These are phyloP conservation scores for Candida maesae DNA, from an alignment of 805 yeast genomes.

Conservation along the genomic window DNA sequence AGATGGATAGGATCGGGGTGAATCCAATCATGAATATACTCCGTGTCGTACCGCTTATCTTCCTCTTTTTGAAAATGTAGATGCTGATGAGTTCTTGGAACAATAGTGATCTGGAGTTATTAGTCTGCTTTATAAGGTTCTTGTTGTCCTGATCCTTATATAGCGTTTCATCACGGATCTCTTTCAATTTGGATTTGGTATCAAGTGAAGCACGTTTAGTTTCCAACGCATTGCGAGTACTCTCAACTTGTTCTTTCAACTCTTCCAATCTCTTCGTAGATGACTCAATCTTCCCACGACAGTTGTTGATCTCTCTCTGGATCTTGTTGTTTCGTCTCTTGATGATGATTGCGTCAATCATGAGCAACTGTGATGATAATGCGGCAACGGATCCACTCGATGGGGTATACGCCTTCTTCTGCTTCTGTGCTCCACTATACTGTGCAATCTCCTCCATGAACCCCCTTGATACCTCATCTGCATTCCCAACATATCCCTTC, in stretches of 20 bases:
- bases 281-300: background rate
- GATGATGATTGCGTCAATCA: constrained; percentile 21
- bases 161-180: constrained; percentile 2
- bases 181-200: background rate
- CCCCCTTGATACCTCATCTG: background rate
- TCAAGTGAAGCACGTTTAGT: background rate
- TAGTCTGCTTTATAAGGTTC: constrained; percentile 21
- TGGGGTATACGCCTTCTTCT: constrained; percentile 6
- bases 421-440: background rate
- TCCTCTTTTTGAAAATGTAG: constrained; percentile 19
- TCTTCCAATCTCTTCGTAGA: background rate
- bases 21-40: constrained; percentile 21
- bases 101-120: constrained; percentile 20
- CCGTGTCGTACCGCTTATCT: constrained; percentile 11
- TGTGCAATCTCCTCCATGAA: background rate
- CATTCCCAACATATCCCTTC: constrained; percentile 3
- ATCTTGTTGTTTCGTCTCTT: constrained; percentile 16
- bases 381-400: constrained; percentile 19
- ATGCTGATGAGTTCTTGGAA: constrained; percentile 25
- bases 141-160: constrained; percentile 14
- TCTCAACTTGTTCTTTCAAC: background rate
- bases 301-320: constrained; percentile 7
- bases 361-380: constrained; percentile 21
- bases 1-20: constrained; percentile 20
- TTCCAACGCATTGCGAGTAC: constrained; percentile 1